Evolutionary conservation across 768 basidiomycete genomes (phyloP), one percentile per base, ranked within the genome.

Genomic region (Psilocybe subaeruginosa): DNA sequence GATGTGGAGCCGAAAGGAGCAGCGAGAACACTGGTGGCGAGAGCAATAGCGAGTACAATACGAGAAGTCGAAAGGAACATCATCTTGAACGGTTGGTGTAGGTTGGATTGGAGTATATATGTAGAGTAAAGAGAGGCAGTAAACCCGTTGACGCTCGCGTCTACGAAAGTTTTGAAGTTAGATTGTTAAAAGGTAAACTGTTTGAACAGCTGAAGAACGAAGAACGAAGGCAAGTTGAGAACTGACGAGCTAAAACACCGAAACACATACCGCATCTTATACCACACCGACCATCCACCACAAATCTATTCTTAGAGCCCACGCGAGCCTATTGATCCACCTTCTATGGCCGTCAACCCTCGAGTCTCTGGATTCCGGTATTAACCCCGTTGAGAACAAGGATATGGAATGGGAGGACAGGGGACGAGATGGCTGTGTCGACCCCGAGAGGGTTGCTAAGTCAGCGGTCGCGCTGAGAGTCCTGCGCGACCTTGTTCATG

Each of bases 401-500:
- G 56, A 33, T 30, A 4, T 48, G 31, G 33, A 31, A 17, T 31
- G n/a, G 51, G 27, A 16, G 30, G 50, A 9, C 7, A 31, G 50
- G 8, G 30, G 5, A 49, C 9, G 12, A 39, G 9, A n/a, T 46
- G 55, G 30, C 4, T 37, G 46, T 48, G 17, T 12, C 14, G 46
- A 48, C 46, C 41, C 46, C 30, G 56, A 6, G 46, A 27, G 29
- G 23, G 56, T 57, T 57, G 43, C 56, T 57, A 57, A 31, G 56
- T 57, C 56, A 57, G 29, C 56, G 17, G 45, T 56, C 33, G 55
- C 30, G 16, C 30, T 45, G n/a, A n/a, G 8, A 17, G 4, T 43
- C 41, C 41, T 12, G 16, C 45, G 16, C 50, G 33, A 53, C 51
- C 51, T 53, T 53, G 51, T 53, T 35, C 11, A 35, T 35, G 33